phyloP scores from a whole-genome alignment of 768 basidiomycete genomes.

The Ephemerocybe angulata region DNA sequence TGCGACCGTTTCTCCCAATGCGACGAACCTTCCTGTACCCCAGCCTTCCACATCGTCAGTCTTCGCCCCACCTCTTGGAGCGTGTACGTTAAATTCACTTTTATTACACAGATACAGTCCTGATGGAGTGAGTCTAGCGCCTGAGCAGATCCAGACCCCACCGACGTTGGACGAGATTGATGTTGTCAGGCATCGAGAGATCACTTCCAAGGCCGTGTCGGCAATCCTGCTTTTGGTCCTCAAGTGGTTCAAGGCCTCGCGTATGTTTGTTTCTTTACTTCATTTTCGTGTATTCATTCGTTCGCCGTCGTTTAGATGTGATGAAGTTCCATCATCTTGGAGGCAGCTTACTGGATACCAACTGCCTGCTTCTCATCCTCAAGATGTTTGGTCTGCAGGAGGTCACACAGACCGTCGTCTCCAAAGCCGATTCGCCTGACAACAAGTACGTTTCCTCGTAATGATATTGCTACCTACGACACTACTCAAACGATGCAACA shows the following conservation, averaged over 20 bases:
- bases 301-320: constrained; percentile 53
- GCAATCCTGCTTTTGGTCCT: constrained; percentile 86
- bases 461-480: background rate
- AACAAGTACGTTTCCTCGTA: constrained; percentile 56
- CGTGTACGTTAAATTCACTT: constrained; percentile 41
- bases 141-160: constrained; percentile 62
- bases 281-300: background rate
- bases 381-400: constrained; percentile 99
- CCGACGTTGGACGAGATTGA: constrained; percentile 89
- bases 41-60: constrained; percentile 65
- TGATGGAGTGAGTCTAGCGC: constrained; percentile 33
- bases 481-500: constrained; percentile 28
- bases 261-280: constrained; percentile 46
- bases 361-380: constrained; percentile 86
- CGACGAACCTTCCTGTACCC: constrained; percentile 51
- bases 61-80: constrained; percentile 68
- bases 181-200: constrained; percentile 91
- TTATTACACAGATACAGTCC: background rate
- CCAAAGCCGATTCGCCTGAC: constrained; percentile 83
- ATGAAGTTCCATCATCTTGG: constrained; percentile 99
- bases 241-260: constrained; percentile 99
- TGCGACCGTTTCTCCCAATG: constrained; percentile 86
- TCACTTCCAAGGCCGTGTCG: constrained; percentile 95
- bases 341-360: constrained; percentile 92
- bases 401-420: constrained; percentile 75